A percentile compares a stretch with the other conserved stretches of the same genome.
Conservation (phyloP, 768 basidiomycete genomes). For the Dacryopinax spathularia region DNA sequence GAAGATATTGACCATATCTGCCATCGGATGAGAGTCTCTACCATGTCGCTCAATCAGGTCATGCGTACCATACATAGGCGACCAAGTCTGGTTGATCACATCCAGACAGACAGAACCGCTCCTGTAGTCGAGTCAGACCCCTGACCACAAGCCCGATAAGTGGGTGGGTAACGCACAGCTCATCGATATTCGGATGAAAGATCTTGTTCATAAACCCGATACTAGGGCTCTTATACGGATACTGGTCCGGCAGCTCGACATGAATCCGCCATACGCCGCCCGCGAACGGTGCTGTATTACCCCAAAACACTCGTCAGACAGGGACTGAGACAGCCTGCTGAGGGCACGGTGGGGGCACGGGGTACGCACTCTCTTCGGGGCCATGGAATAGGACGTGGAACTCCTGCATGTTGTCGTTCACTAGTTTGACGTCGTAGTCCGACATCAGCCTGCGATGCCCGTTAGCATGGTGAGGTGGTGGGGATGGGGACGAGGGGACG, state of each 20-base stretch:
- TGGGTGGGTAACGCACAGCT: constrained; percentile 50
- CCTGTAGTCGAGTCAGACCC: constrained; percentile 29
- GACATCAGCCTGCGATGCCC: constrained; percentile 71
- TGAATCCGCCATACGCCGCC: constrained; percentile 99
- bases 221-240: constrained; percentile 96
- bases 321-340: not conserved
- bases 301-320: not conserved
- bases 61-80: constrained; percentile 91
- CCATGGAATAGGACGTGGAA: constrained; percentile 95
- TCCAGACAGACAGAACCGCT: constrained; percentile 97
- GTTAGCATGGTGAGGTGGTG: constrained; percentile 9
- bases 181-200: constrained; percentile 98
- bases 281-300: constrained; percentile 71
- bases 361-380: constrained; percentile 72
- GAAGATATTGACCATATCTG: constrained; percentile 99
- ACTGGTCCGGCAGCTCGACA: constrained; percentile 95
- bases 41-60: not conserved
- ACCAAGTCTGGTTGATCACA: constrained; percentile 99
- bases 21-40: not conserved
- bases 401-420: constrained; percentile 98
- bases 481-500: constrained; percentile 18
- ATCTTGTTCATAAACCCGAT: constrained; percentile 99
- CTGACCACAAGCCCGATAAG: constrained; percentile 9
- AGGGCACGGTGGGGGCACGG: too few relatives aligned
- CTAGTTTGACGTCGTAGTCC: constrained; percentile 92